Base-by-base conservation (phyloP, 192 early-diverging fungal species). In the Gaertneriomyces semiglobifer region DNA sequence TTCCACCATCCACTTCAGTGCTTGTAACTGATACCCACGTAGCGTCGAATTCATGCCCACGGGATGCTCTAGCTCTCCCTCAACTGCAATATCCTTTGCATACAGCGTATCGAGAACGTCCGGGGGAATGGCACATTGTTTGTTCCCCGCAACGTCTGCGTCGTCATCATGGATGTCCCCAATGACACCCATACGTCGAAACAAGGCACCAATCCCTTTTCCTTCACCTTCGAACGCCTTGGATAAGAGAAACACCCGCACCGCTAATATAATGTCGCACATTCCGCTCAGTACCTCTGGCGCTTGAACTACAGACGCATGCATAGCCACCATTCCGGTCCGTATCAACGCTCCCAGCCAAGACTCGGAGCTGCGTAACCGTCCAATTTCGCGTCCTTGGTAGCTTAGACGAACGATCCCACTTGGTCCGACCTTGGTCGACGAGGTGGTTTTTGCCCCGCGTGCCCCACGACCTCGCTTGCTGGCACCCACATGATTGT, bases 1-100 rank as follows among this genome's bases (percentile, higher is more conserved):
- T 7, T 44, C 50, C 48, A 52, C 25, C 66, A 68, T 68, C 66
- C 66, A 68, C n/a, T 44, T 9, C 6, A 68, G 66, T 0, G 66
- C 66, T 55, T 66, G 51, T 18, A 46, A 60, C 46, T 79, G 77
- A 46, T 79, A 79, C 3, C 48, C 58, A 8, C 72, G 44, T 39
- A 79, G 50, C 10, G 45, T 46, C 1, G 77, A 38, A 11, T 8
- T 45, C 25, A 79, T 19, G 1, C 73, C 76, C 5, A n/a, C 11
- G 7, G 18, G 6, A 4, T 74, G 62, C 18, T 77, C 70, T 51
- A 65, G 18, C 39, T 62, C 39, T 42, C 60, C 38, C 16, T 67
- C 64, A 38, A 77, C 72, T 8, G 38, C 33, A 39, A 60, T 44
- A 14, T 74, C 62, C 46, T 72, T 77, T 20, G 56, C 51, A 55